Conservation (phyloP, 176 grass and related monocot genomes). For the Olyra latifolia region DNA sequence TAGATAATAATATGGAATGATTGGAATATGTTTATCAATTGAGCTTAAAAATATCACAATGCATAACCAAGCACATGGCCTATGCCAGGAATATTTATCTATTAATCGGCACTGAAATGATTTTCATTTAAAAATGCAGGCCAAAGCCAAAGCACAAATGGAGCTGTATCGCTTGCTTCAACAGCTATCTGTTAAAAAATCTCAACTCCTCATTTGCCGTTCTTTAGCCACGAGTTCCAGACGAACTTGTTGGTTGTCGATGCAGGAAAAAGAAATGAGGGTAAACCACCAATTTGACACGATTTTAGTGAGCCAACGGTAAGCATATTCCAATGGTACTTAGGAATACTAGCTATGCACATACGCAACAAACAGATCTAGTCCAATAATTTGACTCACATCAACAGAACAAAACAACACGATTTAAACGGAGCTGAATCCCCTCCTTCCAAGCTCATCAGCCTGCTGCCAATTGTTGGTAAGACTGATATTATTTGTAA, state of each 20-base stretch:
- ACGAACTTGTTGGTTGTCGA: background rate
- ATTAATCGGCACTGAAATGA: background rate
- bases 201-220: background rate
- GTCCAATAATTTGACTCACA: too few relatives aligned
- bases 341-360: too few relatives aligned
- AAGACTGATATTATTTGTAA: background rate
- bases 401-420: background rate
- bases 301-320: background rate
- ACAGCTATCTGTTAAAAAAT: background rate
- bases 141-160: background rate
- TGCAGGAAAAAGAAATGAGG: background rate
- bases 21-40: background rate
- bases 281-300: background rate
- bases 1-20: too few relatives aligned
- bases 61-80: background rate
- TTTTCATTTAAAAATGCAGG: background rate
- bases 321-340: conserved; percentile 9
- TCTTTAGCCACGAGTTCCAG: background rate
- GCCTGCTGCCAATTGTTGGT: background rate
- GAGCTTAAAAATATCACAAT: background rate
- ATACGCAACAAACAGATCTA: background rate
- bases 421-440: background rate
- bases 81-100: background rate
- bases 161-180: background rate
- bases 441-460: background rate